Evolutionary conservation across 75 land plant genomes (phyloP).

Genomic region (Larix kaempferi): DNA sequence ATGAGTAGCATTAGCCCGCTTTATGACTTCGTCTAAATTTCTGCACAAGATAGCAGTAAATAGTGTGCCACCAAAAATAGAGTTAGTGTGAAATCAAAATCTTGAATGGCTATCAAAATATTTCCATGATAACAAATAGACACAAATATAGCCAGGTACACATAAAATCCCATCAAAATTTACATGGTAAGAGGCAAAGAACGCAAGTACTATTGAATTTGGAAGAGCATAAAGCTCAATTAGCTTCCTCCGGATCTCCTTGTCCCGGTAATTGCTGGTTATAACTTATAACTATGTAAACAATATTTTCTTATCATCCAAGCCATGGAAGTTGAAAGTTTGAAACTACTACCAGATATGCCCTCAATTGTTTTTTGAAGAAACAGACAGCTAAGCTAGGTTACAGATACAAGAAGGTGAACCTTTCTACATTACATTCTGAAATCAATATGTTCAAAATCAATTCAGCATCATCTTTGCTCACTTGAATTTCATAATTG

Average conservation of each 20-base stretch:
- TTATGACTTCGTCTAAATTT: conserved; percentile 48
- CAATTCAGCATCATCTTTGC: background rate
- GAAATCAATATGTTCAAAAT: background rate
- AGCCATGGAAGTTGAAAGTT: background rate
- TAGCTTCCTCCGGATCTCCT: too few relatives aligned
- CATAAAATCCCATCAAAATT: background rate
- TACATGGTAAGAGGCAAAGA: background rate
- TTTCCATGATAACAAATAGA: too few relatives aligned
- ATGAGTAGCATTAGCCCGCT: conserved; percentile 61
- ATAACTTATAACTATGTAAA: background rate
- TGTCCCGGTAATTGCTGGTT: too few relatives aligned
- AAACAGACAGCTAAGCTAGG: background rate
- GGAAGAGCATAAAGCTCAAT: too few relatives aligned
- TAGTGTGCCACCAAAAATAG: too few relatives aligned
- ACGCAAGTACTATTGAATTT: too few relatives aligned
- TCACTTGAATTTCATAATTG: conserved; percentile 39
- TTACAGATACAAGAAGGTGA: too few relatives aligned
- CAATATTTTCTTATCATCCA: background rate
- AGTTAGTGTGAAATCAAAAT: too few relatives aligned
- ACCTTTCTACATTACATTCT: background rate
- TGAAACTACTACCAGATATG: background rate
- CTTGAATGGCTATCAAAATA: too few relatives aligned
- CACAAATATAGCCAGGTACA: background rate
- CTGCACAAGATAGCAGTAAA: conserved; percentile 18
- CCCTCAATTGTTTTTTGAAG: background rate